Percentiles rank a stretch among this genome's conserved stretches.
Evolutionary conservation across 2,329 filamentous ascomycete genomes (phyloP).

Genomic region (Aspergillus thermomutatus): DNA sequence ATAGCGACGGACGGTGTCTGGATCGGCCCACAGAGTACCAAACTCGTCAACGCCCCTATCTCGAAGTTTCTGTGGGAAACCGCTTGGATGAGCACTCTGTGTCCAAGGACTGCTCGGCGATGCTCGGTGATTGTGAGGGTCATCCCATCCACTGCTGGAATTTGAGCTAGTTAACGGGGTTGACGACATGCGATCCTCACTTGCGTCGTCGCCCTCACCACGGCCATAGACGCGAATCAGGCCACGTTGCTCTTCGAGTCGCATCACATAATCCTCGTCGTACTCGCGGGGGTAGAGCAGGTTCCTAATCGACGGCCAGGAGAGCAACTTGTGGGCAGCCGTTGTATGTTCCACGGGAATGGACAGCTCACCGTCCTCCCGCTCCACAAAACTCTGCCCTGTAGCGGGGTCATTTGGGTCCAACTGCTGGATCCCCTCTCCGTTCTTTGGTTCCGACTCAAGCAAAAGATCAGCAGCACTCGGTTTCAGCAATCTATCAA

Average conservation of each 20-base stretch:
- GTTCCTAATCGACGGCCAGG: conserved; percentile 65
- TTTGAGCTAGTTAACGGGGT: conserved; percentile 24
- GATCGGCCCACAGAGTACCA: conserved; percentile 54
- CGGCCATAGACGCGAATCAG: conserved; percentile 72
- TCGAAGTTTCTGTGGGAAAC: conserved; percentile 27
- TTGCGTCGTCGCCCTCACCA: conserved; percentile 68
- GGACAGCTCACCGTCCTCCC: conserved; percentile 56
- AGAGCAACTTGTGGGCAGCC: conserved; percentile 76
- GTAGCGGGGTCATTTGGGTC: not conserved
- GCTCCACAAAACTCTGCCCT: conserved; percentile 14
- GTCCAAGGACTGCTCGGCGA: conserved; percentile 53
- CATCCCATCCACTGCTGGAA: conserved; percentile 18
- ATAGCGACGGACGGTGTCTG: conserved; percentile 48
- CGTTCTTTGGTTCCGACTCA: conserved; percentile 14
- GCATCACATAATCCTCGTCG: conserved; percentile 70
- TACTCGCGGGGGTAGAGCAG: conserved; percentile 58
- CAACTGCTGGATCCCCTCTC: conserved; percentile 2
- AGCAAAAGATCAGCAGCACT: conserved; percentile 12
- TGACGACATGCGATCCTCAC: conserved; percentile 44
- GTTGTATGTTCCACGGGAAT: conserved; percentile 87
- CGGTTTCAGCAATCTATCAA: conserved; percentile 24
- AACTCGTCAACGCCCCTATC: conserved; percentile 49
- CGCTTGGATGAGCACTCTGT: conserved; percentile 31
- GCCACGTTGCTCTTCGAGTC: conserved; percentile 70
- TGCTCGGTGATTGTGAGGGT: conserved; percentile 34